Base-by-base conservation (phyloP, 2,329 filamentous ascomycete species). In the Colletotrichum lupini region DNA sequence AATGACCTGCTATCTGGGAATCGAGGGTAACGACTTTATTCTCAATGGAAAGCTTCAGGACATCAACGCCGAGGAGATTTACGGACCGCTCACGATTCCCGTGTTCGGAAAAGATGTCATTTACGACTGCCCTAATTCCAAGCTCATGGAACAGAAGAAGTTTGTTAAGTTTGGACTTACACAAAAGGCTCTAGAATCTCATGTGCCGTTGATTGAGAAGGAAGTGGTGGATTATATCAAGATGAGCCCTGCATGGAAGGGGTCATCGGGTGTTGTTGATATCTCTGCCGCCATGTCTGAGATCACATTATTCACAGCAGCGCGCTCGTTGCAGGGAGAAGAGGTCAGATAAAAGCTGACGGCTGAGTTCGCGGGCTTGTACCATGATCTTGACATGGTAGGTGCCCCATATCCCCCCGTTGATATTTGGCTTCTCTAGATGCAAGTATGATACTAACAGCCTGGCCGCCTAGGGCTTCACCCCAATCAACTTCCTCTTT, bases 111-210 rank as follows among this genome's bases (percentile, higher is more conserved):
- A 89, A 80, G 91, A 94, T 82, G 92, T 97, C 56, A 92, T 95
- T 61, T 96, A 96, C 82, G 94, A 96, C 82, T 95, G 93, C 81
- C 93, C 94, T 55, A 95, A 95, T 82, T 86, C 92, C 59, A 95
- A 95, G 83, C 87, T 96, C 74, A 95, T 96, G 93, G 94, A 97
- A 84, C 94, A 97, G 84, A 96, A 96, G 87, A 95, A 94, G 86
- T 93, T 93, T 77, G 90, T 93, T 87, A 93, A 94, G 81, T 91
- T 91, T 76, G 91, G 92, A 56, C 87, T 93, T 42, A 93, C 92
- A 1, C 88, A 90, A 71, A 88, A 89, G 28, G 90, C 91, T 2
- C 88, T 94, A 76, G 87, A 85, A 73, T 81, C 82, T 22, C 93
- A 96, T 80, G 93, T 95, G 59, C 89, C 87, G 55, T 84, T 95